Evolutionary conservation across 2,329 filamentous ascomycete genomes (phyloP).

Genomic region (Penicillium sp.): DNA sequence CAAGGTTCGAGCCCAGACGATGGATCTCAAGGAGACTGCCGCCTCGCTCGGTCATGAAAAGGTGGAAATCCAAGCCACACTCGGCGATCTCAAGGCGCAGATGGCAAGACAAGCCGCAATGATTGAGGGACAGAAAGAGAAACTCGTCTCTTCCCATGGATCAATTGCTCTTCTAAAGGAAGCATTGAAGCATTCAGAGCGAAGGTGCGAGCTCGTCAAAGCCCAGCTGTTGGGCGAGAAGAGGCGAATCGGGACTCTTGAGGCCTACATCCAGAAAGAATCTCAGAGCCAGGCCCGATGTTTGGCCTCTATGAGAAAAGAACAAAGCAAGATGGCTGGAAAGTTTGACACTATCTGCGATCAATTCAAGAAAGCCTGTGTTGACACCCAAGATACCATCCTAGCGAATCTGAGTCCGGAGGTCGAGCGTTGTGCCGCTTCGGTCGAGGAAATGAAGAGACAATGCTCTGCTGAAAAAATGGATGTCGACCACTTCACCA

Average conservation of each 20-base stretch:
- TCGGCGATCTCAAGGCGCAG: constrained; percentile 28
- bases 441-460: constrained; percentile 18
- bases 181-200: constrained; percentile 26
- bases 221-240: constrained; percentile 31
- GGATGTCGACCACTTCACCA: constrained; percentile 21
- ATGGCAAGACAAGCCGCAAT: constrained; percentile 17
- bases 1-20: constrained; percentile 31
- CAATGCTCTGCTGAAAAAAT: constrained; percentile 14
- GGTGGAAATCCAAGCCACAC: constrained; percentile 20
- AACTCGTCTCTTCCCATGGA: constrained; percentile 21
- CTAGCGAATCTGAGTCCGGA: constrained; percentile 15
- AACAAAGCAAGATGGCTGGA: constrained; percentile 26
- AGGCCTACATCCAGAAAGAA: constrained; percentile 34
- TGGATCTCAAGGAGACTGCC: constrained; percentile 28
- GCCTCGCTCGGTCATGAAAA: constrained; percentile 28
- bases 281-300: constrained; percentile 24
- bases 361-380: constrained; percentile 13
- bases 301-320: constrained; percentile 21
- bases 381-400: constrained; percentile 14
- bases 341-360: constrained; percentile 21
- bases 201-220: constrained; percentile 18
- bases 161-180: constrained; percentile 26
- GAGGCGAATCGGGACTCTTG: constrained; percentile 30
- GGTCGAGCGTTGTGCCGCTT: constrained; percentile 17
- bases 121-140: constrained; percentile 20